Base-by-base conservation (phyloP, 1,139 yeast species). In the Hyphopichia pseudoburtonii region DNA sequence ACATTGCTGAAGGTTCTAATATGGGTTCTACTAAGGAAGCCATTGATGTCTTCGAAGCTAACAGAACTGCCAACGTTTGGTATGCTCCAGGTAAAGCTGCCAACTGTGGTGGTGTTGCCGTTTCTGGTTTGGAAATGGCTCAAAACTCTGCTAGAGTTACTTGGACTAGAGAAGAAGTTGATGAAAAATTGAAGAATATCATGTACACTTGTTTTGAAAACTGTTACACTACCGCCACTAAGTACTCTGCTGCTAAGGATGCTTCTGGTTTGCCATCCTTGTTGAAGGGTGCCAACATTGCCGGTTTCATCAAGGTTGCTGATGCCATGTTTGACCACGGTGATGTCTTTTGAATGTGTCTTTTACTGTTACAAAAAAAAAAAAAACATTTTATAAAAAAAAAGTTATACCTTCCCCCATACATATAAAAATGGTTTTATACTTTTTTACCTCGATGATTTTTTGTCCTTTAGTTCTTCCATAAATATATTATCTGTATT, bases 51-150 rank as follows among this genome's bases (percentile, higher is more conserved):
- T 90, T 90, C 54, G 98, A 92, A 79, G 85, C 85, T 56, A 81
- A 80, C 69, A 86, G 97, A 76, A 55, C 74, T 51, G 64, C 78
- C 53, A 76, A 84, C 50, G 87, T 89, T 66, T 92, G 97, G 97
- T 90, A 90, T 72, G 97, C 96, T 57, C 97, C 97, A 64, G 97
- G 97, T 71, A 92, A 92, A 80, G 97, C 97, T 56, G 94, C 97
- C 61, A 92, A 92, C 82, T 86, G 95, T 75, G 97, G 97, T 75
- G 98, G 97, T 82, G 98, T 92, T 57, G 96, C 96, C 43, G 97
- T 90, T 43, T 88, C 96, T 46, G 97, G 97, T 64, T 80, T 92
- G 54, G 98, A 92, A 78, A 92, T 92, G 97, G 97, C 97, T 47
- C 98, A 92, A 77, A 92, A 92, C 86, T 88, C 97, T 43, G 94